phyloP scores from a whole-genome alignment of 1,284 basidiomycete genomes.

The Rhizopogon hawkerae region DNA sequence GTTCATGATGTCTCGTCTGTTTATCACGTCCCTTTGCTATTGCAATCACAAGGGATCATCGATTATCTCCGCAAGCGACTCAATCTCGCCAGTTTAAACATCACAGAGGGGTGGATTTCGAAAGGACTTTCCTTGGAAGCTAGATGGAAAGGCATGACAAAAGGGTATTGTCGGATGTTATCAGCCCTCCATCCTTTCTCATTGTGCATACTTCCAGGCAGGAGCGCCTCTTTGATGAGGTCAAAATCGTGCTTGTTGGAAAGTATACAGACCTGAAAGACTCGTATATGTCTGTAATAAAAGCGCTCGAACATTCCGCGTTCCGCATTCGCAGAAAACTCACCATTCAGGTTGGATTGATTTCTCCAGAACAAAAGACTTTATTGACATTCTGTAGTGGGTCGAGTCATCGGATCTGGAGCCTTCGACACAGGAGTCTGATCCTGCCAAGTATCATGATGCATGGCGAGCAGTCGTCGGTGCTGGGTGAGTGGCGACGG shows the following conservation, averaged over 20 bases:
- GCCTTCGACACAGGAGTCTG: slow-evolving; percentile 63
- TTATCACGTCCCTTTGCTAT: slow-evolving; percentile 93
- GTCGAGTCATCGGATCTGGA: slow-evolving; percentile 96
- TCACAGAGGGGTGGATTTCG: slow-evolving; percentile 49
- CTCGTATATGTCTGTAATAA: slow-evolving; percentile 98
- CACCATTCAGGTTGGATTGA: slow-evolving; percentile 55
- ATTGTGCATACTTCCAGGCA: slow-evolving; percentile 43
- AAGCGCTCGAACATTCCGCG: slow-evolving; percentile 94
- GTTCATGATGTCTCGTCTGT: slow-evolving; percentile 96
- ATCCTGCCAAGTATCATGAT: slow-evolving; percentile 90
- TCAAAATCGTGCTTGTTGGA: slow-evolving; percentile 89
- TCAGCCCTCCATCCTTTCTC: slow-evolving; percentile 1
- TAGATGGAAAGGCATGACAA: slow-evolving; percentile 81
- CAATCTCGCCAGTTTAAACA: slow-evolving; percentile 55
- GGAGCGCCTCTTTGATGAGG: slow-evolving; percentile 87
- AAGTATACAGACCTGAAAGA: slow-evolving; percentile 98
- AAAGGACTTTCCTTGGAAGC: slow-evolving; percentile 60
- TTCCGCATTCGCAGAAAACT: slow-evolving; percentile 86
- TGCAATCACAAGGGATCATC: slow-evolving; percentile 89
- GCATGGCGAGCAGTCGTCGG: slow-evolving; percentile 92
- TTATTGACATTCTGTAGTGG: slow-evolving; percentile 52
- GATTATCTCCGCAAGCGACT: slow-evolving; percentile 79
- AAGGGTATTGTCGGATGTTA: slow-evolving; percentile 50
- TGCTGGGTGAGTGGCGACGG: slow-evolving; percentile 53
- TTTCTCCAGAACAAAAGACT: slow-evolving; percentile 4